Conservation (phyloP, 2,329 filamentous ascomycete species). For the Stachybotrys echinatus region DNA sequence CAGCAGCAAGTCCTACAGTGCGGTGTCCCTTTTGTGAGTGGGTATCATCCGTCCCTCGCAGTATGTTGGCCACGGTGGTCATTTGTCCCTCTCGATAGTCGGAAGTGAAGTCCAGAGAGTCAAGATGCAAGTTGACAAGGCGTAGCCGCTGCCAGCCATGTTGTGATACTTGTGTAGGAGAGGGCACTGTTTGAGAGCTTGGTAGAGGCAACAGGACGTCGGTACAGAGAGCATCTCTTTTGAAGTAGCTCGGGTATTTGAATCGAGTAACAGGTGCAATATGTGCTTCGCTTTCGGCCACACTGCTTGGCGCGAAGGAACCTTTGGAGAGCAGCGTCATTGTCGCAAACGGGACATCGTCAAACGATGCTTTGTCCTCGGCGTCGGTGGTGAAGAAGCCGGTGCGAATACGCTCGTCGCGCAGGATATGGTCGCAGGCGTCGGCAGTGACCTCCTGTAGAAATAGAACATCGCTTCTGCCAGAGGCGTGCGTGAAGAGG, state of each 20-base stretch:
- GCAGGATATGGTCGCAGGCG: not conserved
- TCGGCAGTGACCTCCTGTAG: not conserved
- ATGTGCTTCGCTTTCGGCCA: not conserved
- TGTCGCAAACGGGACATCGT: not conserved
- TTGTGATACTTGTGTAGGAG: not conserved
- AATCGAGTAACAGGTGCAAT: not conserved
- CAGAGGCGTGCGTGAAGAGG: not conserved
- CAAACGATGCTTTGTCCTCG: not conserved
- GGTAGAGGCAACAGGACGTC: not conserved
- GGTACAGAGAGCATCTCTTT: not conserved
- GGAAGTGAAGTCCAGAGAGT: not conserved
- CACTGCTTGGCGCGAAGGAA: not conserved
- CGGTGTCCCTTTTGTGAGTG: not conserved
- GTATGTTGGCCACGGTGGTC: not conserved
- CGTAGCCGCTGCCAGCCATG: not conserved
- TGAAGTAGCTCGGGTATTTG: not conserved
- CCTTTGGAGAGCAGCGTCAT: not conserved
- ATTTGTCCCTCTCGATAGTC: not conserved
- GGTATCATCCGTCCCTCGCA: not conserved
- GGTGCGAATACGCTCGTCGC: not conserved
- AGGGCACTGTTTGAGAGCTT: not conserved
- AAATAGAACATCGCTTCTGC: not conserved
- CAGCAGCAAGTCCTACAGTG: not conserved
- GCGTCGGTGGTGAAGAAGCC: not conserved
- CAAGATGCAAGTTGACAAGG: not conserved